Percentiles rank a stretch among this genome's conserved stretches.
Conservation (phyloP, 2,329 filamentous ascomycete species). For the Paracamarosporium sp. region DNA sequence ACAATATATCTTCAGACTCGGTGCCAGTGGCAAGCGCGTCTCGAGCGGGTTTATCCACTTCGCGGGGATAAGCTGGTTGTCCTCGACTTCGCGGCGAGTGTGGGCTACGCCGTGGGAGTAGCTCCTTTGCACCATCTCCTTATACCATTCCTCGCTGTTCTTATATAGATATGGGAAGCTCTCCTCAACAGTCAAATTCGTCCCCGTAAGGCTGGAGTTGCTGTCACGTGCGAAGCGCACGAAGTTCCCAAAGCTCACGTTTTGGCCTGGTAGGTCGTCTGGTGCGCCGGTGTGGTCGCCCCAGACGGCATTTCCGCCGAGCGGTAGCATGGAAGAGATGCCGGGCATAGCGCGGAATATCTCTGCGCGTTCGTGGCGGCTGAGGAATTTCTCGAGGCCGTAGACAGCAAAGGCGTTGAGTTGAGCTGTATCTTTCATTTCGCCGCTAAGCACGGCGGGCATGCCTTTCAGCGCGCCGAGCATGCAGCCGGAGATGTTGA, state of each 20-base stretch:
- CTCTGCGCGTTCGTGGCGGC: constrained; percentile 86
- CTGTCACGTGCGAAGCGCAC: constrained; percentile 76
- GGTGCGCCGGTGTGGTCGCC: constrained; percentile 87
- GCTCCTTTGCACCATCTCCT: constrained; percentile 70
- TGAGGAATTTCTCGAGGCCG: constrained; percentile 93
- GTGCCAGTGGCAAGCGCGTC: constrained; percentile 83
- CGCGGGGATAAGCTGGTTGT: constrained; percentile 55
- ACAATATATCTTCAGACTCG: constrained; percentile 92
- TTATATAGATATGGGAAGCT: constrained; percentile 79
- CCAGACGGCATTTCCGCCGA: constrained; percentile 95
- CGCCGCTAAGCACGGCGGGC: constrained; percentile 88
- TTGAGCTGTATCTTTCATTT: constrained; percentile 98
- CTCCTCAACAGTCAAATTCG: constrained; percentile 82
- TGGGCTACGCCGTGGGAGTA: constrained; percentile 92
- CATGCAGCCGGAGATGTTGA: constrained; percentile 98
- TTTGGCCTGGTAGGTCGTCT: constrained; percentile 79
- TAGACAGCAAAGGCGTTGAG: constrained; percentile 97
- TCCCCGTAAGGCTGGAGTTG: constrained; percentile 56
- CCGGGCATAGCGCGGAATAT: constrained; percentile 97
- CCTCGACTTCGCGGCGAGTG: constrained; percentile 78
- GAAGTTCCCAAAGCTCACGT: constrained; percentile 77
- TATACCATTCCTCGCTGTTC: constrained; percentile 86
- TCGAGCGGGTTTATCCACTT: constrained; percentile 98
- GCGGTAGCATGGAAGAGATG: constrained; percentile 93
- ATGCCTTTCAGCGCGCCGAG: constrained; percentile 91